Conservation (phyloP, 106 monocot genomes). For the Acorus calamus region DNA sequence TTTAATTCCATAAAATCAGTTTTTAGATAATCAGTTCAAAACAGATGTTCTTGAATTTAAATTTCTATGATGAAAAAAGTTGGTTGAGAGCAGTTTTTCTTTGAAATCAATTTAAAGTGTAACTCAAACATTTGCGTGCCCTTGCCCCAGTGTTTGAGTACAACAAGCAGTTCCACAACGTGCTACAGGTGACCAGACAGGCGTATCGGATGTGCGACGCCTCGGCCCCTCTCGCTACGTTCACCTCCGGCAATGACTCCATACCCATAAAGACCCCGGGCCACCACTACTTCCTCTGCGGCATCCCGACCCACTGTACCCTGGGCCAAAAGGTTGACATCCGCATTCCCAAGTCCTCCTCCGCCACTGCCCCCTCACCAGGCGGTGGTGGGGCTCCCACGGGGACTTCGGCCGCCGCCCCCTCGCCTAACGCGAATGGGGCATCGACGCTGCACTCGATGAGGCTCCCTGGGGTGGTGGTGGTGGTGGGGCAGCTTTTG, state of each 20-base stretch:
- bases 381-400: not conserved
- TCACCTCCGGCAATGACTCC: conserved; percentile 54
- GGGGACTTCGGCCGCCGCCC: not conserved
- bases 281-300: conserved; percentile 51
- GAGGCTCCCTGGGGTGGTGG: conserved; percentile 14
- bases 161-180: conserved; percentile 50
- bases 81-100: too few species aligned
- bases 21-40: too few species aligned
- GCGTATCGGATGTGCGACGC: conserved; percentile 32
- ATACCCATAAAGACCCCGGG: conserved; percentile 28
- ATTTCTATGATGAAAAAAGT: too few species aligned
- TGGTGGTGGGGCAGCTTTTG: conserved; percentile 3
- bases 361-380: conserved; percentile 8
- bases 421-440: not conserved
- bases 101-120: too few species aligned
- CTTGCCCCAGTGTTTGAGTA: conserved; percentile 41
- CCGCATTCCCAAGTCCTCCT: conserved; percentile 10
- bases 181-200: conserved; percentile 41
- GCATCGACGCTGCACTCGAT: not conserved
- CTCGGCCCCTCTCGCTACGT: conserved; percentile 16
- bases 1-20: too few species aligned
- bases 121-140: too few species aligned
- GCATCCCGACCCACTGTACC: conserved; percentile 47
- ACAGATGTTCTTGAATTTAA: too few species aligned
- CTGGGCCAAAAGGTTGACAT: conserved; percentile 57